A percentile compares a stretch with the other conserved stretches of the same genome.
These are phyloP conservation scores for Didymosphaeria variabile DNA, from an alignment of 2,329 filamentous ascomycete genomes.

Conservation along the genomic window DNA sequence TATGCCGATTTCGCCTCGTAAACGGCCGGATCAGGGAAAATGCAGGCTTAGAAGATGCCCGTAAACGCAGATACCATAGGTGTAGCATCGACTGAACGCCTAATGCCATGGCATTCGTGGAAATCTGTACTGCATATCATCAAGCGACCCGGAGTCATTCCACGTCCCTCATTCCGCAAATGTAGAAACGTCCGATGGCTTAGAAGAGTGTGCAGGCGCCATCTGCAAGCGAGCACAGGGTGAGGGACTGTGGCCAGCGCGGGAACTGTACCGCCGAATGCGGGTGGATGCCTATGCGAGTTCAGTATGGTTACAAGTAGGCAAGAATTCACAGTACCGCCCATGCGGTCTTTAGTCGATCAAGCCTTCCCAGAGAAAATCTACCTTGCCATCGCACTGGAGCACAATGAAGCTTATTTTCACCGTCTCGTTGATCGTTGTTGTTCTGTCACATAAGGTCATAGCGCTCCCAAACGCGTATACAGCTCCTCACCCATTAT, in stretches of 20 bases:
- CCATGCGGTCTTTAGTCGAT: neutral
- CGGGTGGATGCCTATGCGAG: neutral
- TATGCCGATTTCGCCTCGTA: neutral
- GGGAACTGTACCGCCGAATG: neutral
- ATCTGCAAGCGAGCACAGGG: neutral
- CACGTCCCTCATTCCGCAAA: neutral
- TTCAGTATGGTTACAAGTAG: neutral
- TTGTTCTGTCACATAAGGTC: neutral
- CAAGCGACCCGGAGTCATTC: neutral
- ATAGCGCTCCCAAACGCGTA: neutral
- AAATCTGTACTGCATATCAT: neutral
- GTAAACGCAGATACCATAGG: neutral
- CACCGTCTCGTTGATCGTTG: neutral
- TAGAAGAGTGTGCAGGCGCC: slow-evolving; percentile 4
- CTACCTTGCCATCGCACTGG: neutral
- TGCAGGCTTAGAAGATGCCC: slow-evolving; percentile 2
- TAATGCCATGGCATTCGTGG: neutral
- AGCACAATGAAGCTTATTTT: slow-evolving; percentile 1
- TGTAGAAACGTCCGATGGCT: neutral
- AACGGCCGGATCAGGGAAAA: no score
- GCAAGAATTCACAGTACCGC: neutral
- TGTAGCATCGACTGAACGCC: neutral
- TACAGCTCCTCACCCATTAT: neutral
- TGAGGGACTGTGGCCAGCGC: neutral
- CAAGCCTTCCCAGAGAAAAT: neutral